Percentiles rank a stretch among this genome's conserved stretches.
phyloP scores from a whole-genome alignment of 2,329 filamentous ascomycete genomes.

The Diaporthe sp. region DNA sequence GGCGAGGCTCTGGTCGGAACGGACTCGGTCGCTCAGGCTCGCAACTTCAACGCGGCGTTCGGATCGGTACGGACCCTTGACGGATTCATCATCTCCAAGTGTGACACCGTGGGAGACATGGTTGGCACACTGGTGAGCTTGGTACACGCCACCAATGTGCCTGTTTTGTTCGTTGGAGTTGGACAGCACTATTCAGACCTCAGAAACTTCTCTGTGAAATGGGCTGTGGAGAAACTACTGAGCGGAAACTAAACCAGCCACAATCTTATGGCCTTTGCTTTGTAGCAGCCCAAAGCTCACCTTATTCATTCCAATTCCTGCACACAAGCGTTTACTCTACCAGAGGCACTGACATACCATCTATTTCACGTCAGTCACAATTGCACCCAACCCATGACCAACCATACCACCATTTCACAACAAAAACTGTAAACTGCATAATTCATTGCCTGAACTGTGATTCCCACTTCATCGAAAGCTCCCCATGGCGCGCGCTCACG shows the following conservation, averaged over 20 bases:
- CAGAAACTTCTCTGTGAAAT: conserved; percentile 75
- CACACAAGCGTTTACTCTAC: not conserved
- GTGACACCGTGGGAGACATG: conserved; percentile 99
- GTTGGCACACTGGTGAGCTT: conserved; percentile 95
- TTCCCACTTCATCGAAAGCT: not conserved
- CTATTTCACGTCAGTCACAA: not conserved
- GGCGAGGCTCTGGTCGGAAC: conserved; percentile 89
- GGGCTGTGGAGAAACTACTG: conserved; percentile 75
- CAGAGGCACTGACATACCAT: not conserved
- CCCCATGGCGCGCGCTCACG: too few relatives aligned
- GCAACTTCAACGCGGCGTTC: conserved; percentile 96
- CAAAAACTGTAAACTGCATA: not conserved
- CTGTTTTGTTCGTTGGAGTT: conserved; percentile 89
- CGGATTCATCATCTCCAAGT: conserved; percentile 98
- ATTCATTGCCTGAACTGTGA: not conserved
- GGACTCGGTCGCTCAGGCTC: conserved; percentile 93
- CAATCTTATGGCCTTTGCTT: not conserved
- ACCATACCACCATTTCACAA: too few relatives aligned
- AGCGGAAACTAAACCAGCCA: conserved; percentile 53
- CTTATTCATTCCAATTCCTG: not conserved
- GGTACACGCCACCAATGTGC: conserved; percentile 96
- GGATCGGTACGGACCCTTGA: conserved; percentile 84
- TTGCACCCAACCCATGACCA: not conserved
- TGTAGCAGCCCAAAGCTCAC: not conserved
- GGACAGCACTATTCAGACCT: conserved; percentile 77